Evolutionary conservation across 164 flowering plant genomes (phyloP), one percentile per base, ranked within the genome.

Genomic region (Brasenia schreberi): DNA sequence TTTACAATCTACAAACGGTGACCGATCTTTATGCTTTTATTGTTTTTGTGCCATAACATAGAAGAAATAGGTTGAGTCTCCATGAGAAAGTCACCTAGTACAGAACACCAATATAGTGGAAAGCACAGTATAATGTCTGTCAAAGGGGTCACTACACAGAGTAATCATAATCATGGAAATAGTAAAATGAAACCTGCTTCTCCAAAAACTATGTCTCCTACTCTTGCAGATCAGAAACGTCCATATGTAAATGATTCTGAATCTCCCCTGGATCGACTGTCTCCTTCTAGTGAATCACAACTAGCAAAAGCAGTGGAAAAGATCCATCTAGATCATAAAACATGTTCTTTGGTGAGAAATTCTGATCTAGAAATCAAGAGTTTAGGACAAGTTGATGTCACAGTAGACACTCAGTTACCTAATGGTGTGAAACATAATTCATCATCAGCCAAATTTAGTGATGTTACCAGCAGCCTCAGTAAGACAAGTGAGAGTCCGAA

Each of bases 401-500:
- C 53, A 7, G 7, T 12, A 45, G 53, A 45, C 14, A 45, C 53
- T 7, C 53, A 5, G 53, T 12, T 45, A 12, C 5, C 11, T 53
- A 76, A 77, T 59, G 81, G 83, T 65, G 82, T 77, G 19, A 86
- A 86, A 69, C 78, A 73, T 67, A 82, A 86, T 75, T 84, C 87
- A 18, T 85, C 77, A 66, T 83, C 93, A 59, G 86, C 82, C 43
- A 87, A 87, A 80, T 74, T 82, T 42, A 87, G 91, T 68, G 88
- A 85, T 78, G 96, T 82, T 39, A 65, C 80, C 23, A 78, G 83
- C 71, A 86, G 85, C 69, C 73, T 83, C 66, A 76, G 75, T 18
- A 90, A 85, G 74, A 83, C 84, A 7, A 83, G 92, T 72, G 91
- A 84, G 66, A 80, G 87, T 72, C 82, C 88, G 39, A 87, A 89